phyloP scores from a whole-genome alignment of 2,329 filamentous ascomycete species.

The Pezizomycotina sp. region DNA sequence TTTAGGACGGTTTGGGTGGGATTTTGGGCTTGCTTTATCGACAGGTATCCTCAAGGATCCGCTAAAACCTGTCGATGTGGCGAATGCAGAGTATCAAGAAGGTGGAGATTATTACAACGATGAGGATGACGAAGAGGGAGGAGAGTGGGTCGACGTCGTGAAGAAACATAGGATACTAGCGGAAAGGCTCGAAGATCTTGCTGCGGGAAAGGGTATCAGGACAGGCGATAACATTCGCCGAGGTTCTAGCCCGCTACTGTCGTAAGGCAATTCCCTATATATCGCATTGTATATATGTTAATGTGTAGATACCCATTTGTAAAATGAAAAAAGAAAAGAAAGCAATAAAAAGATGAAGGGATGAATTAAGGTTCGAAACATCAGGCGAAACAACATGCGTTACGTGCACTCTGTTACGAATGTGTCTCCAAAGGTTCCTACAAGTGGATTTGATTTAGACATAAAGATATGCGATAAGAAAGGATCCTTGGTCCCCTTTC shows the following conservation, averaged over 20 bases:
- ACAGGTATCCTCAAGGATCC: constrained; percentile 35
- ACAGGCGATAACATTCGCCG: constrained; percentile 8
- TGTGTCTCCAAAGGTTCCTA: too few relatives aligned
- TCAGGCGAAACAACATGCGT: too few relatives aligned
- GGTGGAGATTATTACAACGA: constrained; percentile 31
- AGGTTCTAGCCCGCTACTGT: constrained; percentile 12
- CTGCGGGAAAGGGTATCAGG: constrained; percentile 19
- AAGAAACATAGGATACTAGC: constrained; percentile 74
- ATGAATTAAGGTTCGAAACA: too few relatives aligned
- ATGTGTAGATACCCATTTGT: too few relatives aligned
- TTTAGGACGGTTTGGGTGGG: constrained; percentile 71
- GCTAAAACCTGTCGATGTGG: constrained; percentile 18
- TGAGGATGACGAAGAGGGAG: constrained; percentile 28
- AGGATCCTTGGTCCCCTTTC: too few relatives aligned
- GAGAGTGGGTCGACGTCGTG: constrained; percentile 77
- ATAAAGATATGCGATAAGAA: too few relatives aligned
- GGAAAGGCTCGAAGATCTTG: constrained; percentile 47
- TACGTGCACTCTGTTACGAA: too few relatives aligned
- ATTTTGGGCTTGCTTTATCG: constrained; percentile 80
- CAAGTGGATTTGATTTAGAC: too few relatives aligned
- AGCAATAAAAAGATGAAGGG: too few relatives aligned
- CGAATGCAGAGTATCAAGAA: constrained; percentile 29
- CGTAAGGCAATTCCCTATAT: constrained; percentile 1
- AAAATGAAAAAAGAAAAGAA: too few relatives aligned
- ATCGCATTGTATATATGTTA: too few relatives aligned